Base-by-base conservation (phyloP, 371 early-diverging fungal genomes). In the Syncephalastrum contaminatum region DNA sequence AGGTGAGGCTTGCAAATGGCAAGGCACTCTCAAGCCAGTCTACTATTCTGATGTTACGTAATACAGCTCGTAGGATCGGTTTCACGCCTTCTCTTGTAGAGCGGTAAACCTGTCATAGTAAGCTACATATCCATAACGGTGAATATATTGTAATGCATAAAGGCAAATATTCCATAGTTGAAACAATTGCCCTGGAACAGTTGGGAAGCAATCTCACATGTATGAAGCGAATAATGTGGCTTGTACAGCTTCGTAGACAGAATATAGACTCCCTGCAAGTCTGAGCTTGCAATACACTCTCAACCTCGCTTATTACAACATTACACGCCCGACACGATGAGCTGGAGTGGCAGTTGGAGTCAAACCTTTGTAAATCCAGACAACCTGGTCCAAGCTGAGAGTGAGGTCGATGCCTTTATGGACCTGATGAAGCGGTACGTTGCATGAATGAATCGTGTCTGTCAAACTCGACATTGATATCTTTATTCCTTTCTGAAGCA, bases 351-450 rank as follows among this genome's bases (percentile, higher is more conserved):
- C 21, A 66, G 69, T 54, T 72, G 53, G 54, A 51, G 67, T 27
- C 77, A 80, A 60, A 79, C 68, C 19, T 68, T 75, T 60, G 80
- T 83, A 27, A 81, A 85, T 71, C 83, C 81, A 57, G 78, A 82
- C 44, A 82, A 89, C 59, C 66, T 90, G 48, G 81, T 85, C 20
- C 75, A 81, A 51, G 90, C 89, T 53, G 92, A 92, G 65, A 88
- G 88, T 57, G 89, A 92, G 58, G 75, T 88, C 42, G 92, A 92
- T 64, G 85, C 83, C 71, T 82, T 91, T 48, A 86, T 87, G 44
- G 88, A 89, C 48, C 69, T 89, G 74, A 89, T 85, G 70, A 82
- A 85, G 50, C 76, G 87, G 88, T 87, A 83, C 60, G 45, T 12
- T 10, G 1, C 36, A 50, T 40, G 25, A 4, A 30, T 30, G 36